These are phyloP conservation scores for Xylaria sp. DNA, from an alignment of 2,329 filamentous ascomycete genomes.

Conservation along the genomic window DNA sequence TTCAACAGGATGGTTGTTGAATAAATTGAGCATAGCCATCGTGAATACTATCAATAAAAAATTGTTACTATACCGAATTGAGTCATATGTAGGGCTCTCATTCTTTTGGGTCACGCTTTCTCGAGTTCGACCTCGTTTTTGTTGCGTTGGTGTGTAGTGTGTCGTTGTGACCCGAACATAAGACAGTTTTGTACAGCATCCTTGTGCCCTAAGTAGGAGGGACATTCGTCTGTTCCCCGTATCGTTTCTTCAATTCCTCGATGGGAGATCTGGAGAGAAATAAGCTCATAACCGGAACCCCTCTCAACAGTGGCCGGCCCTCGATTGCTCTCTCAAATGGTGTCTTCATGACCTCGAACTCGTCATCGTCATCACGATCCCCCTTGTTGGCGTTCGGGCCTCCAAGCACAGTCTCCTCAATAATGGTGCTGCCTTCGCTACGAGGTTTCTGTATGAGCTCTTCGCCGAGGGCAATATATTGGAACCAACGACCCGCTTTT, in stretches of 20 bases:
- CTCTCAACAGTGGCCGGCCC: conserved; percentile 57
- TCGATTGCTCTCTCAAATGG: conserved; percentile 65
- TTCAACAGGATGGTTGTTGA: conserved; percentile 16
- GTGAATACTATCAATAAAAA: conserved; percentile 6
- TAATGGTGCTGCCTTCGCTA: conserved; percentile 49
- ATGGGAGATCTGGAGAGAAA: conserved; percentile 66
- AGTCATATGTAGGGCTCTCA: background rate
- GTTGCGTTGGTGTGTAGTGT: background rate
- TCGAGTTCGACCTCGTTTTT: background rate
- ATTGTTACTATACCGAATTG: conserved; percentile 6
- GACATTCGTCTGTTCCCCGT: conserved; percentile 59
- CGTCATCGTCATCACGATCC: conserved; percentile 53
- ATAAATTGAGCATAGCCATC: conserved; percentile 15
- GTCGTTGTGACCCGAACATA: background rate
- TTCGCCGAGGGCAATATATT: conserved; percentile 68
- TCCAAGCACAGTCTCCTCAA: conserved; percentile 58
- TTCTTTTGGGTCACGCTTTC: background rate
- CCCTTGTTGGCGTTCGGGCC: conserved; percentile 43
- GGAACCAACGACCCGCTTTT: conserved; percentile 55
- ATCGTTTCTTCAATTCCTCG: conserved; percentile 62
- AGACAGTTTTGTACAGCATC: background rate
- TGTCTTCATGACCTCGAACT: conserved; percentile 68
- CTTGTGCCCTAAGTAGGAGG: conserved; percentile 17
- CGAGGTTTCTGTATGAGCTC: conserved; percentile 48
- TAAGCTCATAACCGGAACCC: conserved; percentile 66